Evolutionary conservation across 768 basidiomycete genomes (phyloP), one percentile per base, ranked within the genome.

Genomic region (Kwoniella mangroviensis): DNA sequence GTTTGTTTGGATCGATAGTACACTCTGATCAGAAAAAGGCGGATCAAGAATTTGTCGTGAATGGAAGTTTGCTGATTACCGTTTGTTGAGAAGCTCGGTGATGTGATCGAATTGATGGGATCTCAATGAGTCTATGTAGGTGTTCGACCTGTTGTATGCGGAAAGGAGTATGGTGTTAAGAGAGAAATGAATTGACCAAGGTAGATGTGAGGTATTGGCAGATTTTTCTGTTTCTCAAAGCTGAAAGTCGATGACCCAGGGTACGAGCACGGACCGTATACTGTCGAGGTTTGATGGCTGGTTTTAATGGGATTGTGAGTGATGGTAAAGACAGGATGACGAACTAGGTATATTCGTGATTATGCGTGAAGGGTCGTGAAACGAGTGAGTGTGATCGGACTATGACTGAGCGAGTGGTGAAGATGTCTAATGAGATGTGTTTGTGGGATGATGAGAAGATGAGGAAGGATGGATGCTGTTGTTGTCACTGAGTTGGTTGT

Each of bases 311-410:
- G 21, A 28, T 49, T 10, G 5, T n/a, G 42, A 45, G 19, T 11
- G 49, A 21, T 52, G 57, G 19, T 59, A 41, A 15, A 10, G 26
- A 59, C 41, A 24, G 28, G 57, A 24, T 1, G 57, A 59, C 12
- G 19, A 6, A 21, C 11, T 59, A 15, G 57, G 13, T 17, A 17
- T 59, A 19, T 49, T 49, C 51, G 61, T 63, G 28, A 34, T 34
- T 15, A 63, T 49, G 5, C 58, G 58, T 60, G 58, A 60, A 4
- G 11, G 21, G 19, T 60, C 58, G 58, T 60, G 4, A 60, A 60
- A 21, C 4, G 58, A 60, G 41, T 11, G 41, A 42, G 28, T 15
- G 54, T 13, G 54, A 5, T 17, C 9, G n/a, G 34, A 19, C 4
- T 17, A 19, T 28, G n/a, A 34, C 34, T 34, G 34, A 6, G 34